These are phyloP conservation scores for Epicoccum nigrum DNA, from an alignment of 2,329 filamentous ascomycete species.

Conservation along the genomic window DNA sequence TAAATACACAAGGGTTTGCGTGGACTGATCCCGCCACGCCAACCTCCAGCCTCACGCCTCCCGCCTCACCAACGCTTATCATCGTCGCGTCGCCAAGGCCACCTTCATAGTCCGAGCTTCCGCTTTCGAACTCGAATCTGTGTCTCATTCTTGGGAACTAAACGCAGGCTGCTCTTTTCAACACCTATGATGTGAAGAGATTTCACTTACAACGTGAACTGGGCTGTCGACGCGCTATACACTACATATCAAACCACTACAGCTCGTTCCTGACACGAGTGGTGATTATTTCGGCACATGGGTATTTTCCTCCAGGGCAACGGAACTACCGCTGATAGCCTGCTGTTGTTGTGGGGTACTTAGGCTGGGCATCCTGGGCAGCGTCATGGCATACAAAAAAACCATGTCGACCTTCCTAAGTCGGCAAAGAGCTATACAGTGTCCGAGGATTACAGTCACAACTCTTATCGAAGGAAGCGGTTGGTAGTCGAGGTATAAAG, in stretches of 20 bases:
- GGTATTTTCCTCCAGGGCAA: slow-evolving; percentile 3
- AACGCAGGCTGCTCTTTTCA: neutral
- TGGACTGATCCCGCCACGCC: neutral
- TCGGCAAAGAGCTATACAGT: slow-evolving; percentile 25
- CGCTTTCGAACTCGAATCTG: neutral
- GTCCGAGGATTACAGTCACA: neutral
- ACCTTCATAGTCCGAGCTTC: slow-evolving; percentile 4
- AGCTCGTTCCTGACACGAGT: neutral
- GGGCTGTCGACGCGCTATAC: too few relatives aligned
- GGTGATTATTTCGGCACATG: neutral
- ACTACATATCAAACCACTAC: neutral
- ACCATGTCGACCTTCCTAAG: slow-evolving; percentile 38
- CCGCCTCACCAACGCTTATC: slow-evolving; percentile 8
- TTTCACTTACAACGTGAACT: too few relatives aligned
- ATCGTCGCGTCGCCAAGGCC: slow-evolving; percentile 10
- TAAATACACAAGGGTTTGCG: neutral
- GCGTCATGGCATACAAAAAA: slow-evolving; percentile 31
- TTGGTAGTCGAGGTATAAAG: slow-evolving; percentile 7
- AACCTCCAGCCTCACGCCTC: slow-evolving; percentile 7
- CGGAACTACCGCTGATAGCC: slow-evolving; percentile 11
- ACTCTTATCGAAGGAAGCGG: slow-evolving; percentile 23
- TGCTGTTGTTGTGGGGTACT: slow-evolving; percentile 15
- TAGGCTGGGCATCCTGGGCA: slow-evolving; percentile 31
- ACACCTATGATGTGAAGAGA: neutral
- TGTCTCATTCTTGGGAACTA: neutral